Evolutionary conservation across 139 green algal species (phyloP), one percentile per base, ranked within the genome.

Genomic region (Picochlorum sp.): DNA sequence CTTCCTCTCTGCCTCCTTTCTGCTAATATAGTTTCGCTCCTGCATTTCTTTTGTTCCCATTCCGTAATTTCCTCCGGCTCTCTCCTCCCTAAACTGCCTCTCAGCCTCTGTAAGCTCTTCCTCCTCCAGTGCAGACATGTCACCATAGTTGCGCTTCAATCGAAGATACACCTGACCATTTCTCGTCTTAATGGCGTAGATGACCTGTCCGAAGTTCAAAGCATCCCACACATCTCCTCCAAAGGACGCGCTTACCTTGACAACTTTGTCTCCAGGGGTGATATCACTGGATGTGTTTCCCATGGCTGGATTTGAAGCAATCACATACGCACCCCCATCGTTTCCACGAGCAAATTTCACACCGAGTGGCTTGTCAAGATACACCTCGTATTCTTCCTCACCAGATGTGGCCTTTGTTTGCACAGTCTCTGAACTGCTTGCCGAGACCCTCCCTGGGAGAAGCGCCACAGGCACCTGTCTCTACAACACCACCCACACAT

Each of bases 171-270:
- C 83, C 16, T 82, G 76, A 11, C 94, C 94, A 71, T 85, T 92
- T 41, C 94, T 79, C 0, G 94, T 97, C 66, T 89, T 92, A 78
- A 99, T 96, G 66, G 94, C 91, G 68, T 97, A 99, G 78, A 98
- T 95, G 50, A 96, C 88, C 80, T 94, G 85, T 8, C 92, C 92
- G 54, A 88, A 98, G 72, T 97, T 96, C 57, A 90, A 74, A 0
- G 92, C 79, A 62, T 88, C 80, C 94, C 94, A 99, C 1, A 98
- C 81, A 28, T 99, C 94, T n/a, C 63, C 60, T 15, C 94, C 94
- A 77, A 99, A 99, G 20, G 89, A 95, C 0, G 94, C 93, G 28
- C 68, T 85, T 57, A 95, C 84, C 67, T 83, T 50, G 8, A 95
- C 71, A 23, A 97, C 77, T 79, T 96, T 95, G 79, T 96, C 90